Conservation (phyloP, 148 eudicot species). For the Polygonum aviculare region DNA sequence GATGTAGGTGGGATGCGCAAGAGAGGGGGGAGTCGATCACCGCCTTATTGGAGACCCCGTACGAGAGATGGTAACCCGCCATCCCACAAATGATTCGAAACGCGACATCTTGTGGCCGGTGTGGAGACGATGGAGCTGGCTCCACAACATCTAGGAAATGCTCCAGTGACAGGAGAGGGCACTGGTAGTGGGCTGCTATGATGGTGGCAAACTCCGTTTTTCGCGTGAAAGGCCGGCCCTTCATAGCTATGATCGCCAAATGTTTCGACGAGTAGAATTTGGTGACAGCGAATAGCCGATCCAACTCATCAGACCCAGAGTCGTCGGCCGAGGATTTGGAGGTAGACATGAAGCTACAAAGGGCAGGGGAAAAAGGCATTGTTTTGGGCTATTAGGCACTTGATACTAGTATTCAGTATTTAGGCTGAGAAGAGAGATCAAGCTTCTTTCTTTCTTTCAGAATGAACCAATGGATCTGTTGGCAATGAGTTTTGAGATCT, state of each 20-base stretch:
- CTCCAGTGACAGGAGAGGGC: background rate
- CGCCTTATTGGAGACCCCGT: background rate
- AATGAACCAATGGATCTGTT: too few species aligned
- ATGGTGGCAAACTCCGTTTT: background rate
- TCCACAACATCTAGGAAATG: background rate
- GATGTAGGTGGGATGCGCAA: background rate
- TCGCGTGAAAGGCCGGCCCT: background rate
- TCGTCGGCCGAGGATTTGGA: too few species aligned
- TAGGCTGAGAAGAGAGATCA: too few species aligned
- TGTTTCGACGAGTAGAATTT: too few species aligned
- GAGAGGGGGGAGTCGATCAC: background rate
- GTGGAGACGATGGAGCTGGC: background rate
- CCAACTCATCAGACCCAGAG: too few species aligned
- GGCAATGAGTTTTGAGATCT: too few species aligned
- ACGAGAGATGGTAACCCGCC: background rate
- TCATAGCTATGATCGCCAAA: background rate
- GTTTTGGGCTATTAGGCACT: too few species aligned
- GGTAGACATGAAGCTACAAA: too few species aligned
- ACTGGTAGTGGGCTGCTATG: background rate
- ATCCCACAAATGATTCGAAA: background rate
- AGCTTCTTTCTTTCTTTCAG: too few species aligned
- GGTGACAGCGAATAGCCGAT: too few species aligned
- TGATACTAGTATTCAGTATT: too few species aligned
- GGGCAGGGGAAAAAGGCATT: too few species aligned
- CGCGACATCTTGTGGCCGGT: background rate